Conservation (phyloP, 345 rosid species). For the Murraya paniculata region DNA sequence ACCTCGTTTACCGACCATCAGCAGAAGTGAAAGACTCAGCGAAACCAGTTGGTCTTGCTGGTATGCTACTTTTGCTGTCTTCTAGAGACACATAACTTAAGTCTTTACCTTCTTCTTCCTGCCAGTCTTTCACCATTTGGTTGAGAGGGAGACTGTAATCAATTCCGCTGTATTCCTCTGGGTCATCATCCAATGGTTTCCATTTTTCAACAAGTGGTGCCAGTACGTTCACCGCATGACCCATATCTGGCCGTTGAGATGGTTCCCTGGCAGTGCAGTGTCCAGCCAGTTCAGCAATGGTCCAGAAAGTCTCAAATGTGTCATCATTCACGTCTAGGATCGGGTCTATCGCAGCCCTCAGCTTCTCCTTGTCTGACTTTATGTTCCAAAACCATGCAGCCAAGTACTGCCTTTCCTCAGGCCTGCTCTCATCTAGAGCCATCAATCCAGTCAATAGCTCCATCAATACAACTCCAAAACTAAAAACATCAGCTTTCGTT, state of each 20-base stretch:
- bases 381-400: constrained; percentile 75
- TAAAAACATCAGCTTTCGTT: constrained; percentile 73
- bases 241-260: constrained; percentile 70
- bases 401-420: constrained; percentile 73
- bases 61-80: constrained; percentile 73
- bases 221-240: constrained; percentile 64
- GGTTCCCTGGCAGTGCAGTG: constrained; percentile 83
- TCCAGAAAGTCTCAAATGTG: constrained; percentile 50
- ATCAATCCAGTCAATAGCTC: constrained; percentile 66
- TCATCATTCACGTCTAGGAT: constrained; percentile 50
- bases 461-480: constrained; percentile 76
- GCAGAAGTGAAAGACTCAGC: constrained; percentile 75
- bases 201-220: constrained; percentile 71
- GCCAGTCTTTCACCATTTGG: constrained; percentile 85
- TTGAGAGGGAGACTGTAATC: constrained; percentile 75
- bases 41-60: constrained; percentile 65
- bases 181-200: constrained; percentile 57
- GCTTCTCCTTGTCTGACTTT: constrained; percentile 52
- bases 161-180: constrained; percentile 64
- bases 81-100: constrained; percentile 48
- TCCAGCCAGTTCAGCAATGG: constrained; percentile 64
- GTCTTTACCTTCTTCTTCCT: constrained; percentile 75
- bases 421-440: constrained; percentile 69
- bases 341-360: constrained; percentile 57
- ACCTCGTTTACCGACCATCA: constrained; percentile 53